Evolutionary conservation across 2,329 filamentous ascomycete species (phyloP).

Genomic region (Ophiostoma quercus): DNA sequence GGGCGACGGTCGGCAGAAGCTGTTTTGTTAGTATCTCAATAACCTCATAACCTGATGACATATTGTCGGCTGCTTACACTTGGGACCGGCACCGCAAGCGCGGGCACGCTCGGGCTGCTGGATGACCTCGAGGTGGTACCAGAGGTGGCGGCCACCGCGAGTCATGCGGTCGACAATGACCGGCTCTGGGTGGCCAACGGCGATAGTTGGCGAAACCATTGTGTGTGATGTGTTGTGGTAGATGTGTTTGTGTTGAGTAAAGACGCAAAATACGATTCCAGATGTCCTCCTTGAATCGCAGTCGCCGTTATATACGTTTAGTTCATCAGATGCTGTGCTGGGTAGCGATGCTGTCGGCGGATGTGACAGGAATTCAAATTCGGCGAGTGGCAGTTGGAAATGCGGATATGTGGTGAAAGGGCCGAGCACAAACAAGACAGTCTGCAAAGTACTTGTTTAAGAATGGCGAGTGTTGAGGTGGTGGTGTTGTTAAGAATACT

Average conservation of each 20-base stretch:
- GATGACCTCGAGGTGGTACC: constrained; percentile 77
- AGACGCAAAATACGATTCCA: not conserved
- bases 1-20: constrained; percentile 83
- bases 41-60: no score
- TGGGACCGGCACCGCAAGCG: constrained; percentile 91
- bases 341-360: not conserved
- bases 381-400: not conserved
- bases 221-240: not conserved
- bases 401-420: not conserved
- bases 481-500: not conserved
- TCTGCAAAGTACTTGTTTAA: constrained; percentile 5
- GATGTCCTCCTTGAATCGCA: not conserved
- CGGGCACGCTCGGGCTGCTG: constrained; percentile 92
- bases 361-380: constrained; percentile 4
- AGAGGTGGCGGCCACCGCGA: constrained; percentile 68
- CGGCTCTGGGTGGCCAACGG: constrained; percentile 28
- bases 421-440: constrained; percentile 8
- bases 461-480: not conserved
- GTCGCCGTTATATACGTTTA: not conserved
- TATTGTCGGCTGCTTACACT: constrained; percentile 58
- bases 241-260: no score
- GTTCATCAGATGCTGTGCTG: not conserved
- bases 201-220: constrained; percentile 25
- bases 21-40: constrained; percentile 34
- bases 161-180: constrained; percentile 52